Base-by-base conservation (phyloP, 495 filamentous ascomycete species). In the Tuber magnatum region DNA sequence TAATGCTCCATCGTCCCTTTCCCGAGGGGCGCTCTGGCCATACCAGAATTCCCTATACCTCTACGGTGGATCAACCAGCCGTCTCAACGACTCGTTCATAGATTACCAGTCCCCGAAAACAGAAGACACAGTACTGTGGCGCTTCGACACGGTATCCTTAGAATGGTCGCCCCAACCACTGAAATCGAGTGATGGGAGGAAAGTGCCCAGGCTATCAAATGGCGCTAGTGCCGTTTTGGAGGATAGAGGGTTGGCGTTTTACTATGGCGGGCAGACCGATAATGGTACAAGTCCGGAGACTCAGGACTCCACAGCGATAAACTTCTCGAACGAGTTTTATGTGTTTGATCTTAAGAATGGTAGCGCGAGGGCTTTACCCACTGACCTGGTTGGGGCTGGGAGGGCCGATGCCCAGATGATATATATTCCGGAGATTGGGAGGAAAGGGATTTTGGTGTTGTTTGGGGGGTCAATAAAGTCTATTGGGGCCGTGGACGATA, bases 331-430 rank as follows among this genome's bases (percentile, higher is more conserved):
- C n/a, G 72, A 77, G 41, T 72, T 79, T 76, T 69, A 75, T 41
- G 76, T 79, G 22, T 20, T 79, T 24, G 77, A 79, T 72, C 73
- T 79, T 14, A 43, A 79, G 24, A 75, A 70, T 69, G 77, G 76
- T 32, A 44, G 4, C 1, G 76, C 69, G 40, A 79, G 16, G 72
- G 75, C 74, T 73, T 20, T 79, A 20, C 78, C 77, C 18, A 79
- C 69, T 2, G n/a, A 28, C 48, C 69, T 43, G 6, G 77, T 72
- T 38, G 78, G 77, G 77, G 56, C 28, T 7, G 41, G 71, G 77
- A 42, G 72, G 70, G n/a, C 71, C 18, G 40, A 77, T 77, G 73
- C 75, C 10, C 72, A 79, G 51, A 77, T 77, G 73, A 40, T 77
- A 42, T 71, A 77, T 77, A 75, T 75, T 40, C 75, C 73, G 10